Base-by-base conservation (phyloP, 208 protist genomes). In the Leishmania amazonensis region DNA sequence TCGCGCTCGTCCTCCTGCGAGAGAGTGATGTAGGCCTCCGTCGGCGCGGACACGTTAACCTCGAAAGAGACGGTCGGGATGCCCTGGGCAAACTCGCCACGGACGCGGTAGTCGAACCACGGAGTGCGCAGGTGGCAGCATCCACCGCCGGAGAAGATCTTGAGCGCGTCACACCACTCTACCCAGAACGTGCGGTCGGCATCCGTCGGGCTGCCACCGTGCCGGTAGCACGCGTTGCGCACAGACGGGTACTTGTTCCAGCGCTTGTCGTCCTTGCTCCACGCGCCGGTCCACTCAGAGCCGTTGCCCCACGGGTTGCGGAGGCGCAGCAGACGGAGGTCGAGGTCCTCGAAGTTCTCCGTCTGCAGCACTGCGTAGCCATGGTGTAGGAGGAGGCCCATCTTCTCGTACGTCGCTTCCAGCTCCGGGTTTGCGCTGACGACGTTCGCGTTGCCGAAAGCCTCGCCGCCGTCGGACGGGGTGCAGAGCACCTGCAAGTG, bases 41-140 rank as follows among this genome's bases (percentile, higher is more conserved):
- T 87, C 24, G 88, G 84, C 24, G 85, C 85, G 9, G 87, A 51
- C 3, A 94, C 93, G 81, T 91, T 93, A 78, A 96, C 85, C 83
- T 95, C 88, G 31, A 97, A 83, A 7, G 76, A 83, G 40, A 95
- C 77, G 47, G 89, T 90, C 8, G 93, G 91, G 73, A 81, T 82
- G 64, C 88, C 90, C 21, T 90, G 74, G 35, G 84, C 79, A 60
- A 97, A 97, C 60, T 90, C 83, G 28, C 94, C 94, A 2, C 91
- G 87, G 82, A 95, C 85, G 78, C 94, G 85, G 85, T 95, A 95
- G 89, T 96, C 92, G 65, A 84, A 95, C 91, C 90, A 97, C 60
- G 86, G 85, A 73, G 58, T 81, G 62, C 84, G 87, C 60, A 94
- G 72, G 76, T 94, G 90, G 85, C 94, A 97, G 67, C 92, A 92